Evolutionary conservation across 257 asterid genomes (phyloP), one percentile per base, ranked within the genome.

Genomic region (Lycium barbarum): DNA sequence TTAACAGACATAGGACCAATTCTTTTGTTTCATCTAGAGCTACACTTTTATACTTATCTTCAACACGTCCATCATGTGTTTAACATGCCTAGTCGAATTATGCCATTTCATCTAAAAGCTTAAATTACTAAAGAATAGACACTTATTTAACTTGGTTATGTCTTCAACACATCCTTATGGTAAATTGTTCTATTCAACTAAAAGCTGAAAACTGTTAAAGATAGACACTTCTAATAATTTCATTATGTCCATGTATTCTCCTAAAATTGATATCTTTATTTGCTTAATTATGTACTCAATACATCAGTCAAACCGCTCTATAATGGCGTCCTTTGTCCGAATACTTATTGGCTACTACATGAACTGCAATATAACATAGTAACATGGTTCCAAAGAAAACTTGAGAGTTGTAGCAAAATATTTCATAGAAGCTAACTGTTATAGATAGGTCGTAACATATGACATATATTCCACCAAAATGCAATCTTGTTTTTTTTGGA

Each of bases 161-260:
- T 17, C 63, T n/a, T 26, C 22, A 74, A 6, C 81, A 49, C 33
- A 74, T 73, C 81, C 0, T 14, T 0, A 22, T 9, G 58, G 43
- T 43, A 43, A 71, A 71, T 43, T 43, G 17, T n/a, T 71, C 57
- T 9, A 20, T 47, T 49, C 81, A 74, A 74, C 61, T 53, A 74
- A 74, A 74, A 49, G 20, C 55, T 74, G 35, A 73, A 40, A 73
- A 73, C 6, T 12, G 12, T 45, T 47, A 73, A 73, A 20, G 80
- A 20, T 47, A 5, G 59, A 74, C 7, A 22, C 43, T 74, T 47
- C 2, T 20, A 47, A 1, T 33, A 12, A 33, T 33, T 33, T 65
- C 72, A 65, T 66, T 22, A 61, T 9, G 12, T n/a, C 67, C 33
- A 22, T n/a, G 7, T 20, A 63, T 26, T 40, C 40, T 63, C 13